A percentile compares a stretch with the other conserved stretches of the same genome.
phyloP scores from a whole-genome alignment of 345 rosid genomes.

The Salix viminalis region DNA sequence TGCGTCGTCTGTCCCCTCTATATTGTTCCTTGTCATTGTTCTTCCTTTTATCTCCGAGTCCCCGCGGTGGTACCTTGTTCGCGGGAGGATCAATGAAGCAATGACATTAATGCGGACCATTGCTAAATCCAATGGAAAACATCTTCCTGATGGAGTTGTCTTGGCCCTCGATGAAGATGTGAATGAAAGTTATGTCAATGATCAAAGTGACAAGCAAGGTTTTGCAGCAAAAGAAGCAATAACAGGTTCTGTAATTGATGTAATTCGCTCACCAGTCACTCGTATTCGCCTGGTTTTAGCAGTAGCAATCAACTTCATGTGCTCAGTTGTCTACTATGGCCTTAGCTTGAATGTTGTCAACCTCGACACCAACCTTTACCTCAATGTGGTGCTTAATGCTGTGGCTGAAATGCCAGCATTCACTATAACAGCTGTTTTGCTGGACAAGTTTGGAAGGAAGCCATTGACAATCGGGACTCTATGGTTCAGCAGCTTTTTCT shows the following conservation, averaged over 20 bases:
- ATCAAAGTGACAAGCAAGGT: constrained; percentile 10
- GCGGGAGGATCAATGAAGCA: constrained; percentile 60
- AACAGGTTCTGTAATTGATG: constrained; percentile 64
- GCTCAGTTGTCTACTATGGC: constrained; percentile 86
- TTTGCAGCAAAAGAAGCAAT: constrained; percentile 27
- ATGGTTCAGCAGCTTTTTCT: constrained; percentile 77
- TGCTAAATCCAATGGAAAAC: constrained; percentile 53
- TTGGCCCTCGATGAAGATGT: constrained; percentile 67
- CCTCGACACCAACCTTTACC: constrained; percentile 77
- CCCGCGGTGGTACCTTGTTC: constrained; percentile 89
- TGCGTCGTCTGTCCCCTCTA: constrained; percentile 67
- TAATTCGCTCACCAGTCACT: constrained; percentile 53
- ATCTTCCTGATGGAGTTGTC: constrained; percentile 54
- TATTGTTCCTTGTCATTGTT: constrained; percentile 57
- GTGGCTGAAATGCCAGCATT: constrained; percentile 85
- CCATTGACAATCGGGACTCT: constrained; percentile 72
- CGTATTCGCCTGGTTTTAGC: constrained; percentile 56
- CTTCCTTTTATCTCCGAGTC: constrained; percentile 79
- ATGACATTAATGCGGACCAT: constrained; percentile 65
- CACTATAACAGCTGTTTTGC: constrained; percentile 61
- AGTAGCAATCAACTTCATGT: constrained; percentile 55
- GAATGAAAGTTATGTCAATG: constrained; percentile 8
- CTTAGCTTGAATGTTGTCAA: constrained; percentile 81
- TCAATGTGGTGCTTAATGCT: constrained; percentile 68
- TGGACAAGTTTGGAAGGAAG: constrained; percentile 71